Evolutionary conservation across 352 stramenopile genomes (phyloP), one percentile per base, ranked within the genome.

Genomic region (Globisporangium barbulae): DNA sequence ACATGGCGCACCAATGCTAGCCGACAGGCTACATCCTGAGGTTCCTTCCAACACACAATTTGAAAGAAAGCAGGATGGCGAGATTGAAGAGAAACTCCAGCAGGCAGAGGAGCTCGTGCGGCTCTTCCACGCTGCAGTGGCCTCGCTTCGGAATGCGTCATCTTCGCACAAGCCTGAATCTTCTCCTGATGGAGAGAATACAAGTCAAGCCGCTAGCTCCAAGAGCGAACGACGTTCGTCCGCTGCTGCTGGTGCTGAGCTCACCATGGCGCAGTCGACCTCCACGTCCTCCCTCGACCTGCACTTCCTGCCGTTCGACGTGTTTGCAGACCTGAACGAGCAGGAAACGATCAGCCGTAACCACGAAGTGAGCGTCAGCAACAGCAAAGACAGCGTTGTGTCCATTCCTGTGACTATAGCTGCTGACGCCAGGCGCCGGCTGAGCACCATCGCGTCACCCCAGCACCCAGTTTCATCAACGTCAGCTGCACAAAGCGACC

Each of bases 271-370:
- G 2, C 63, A 69, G 13, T 55, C 63, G 33, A 69, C 63, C 48
- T 65, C 63, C 30, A 69, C 57, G 15, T 65, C 63, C 17, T 69
- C 63, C 0, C 63, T 69, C 44, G 56, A 69, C 13, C 63, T 69
- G 5, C 57, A 56, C 17, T 31, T 63, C 9, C 45, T 68, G 47
- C 62, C 62, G n/a, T 63, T 59, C 13, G 35, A 63, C 41, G 47
- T 68, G 9, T 22, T 42, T 48, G 28, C 35, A 35, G 62, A 63
- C 19, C 5, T 58, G 15, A 41, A 33, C 10, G 61, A 67, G 0
- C 53, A 49, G 17, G 31, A 55, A 31, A 5, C 55, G 13, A 19
- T 8, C 22, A 53, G 5, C 39, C 55, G 28, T 3, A 41, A 37
- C 5, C 55, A 15, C 37, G 22, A 1, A n/a, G 39, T 25, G 41